Evolutionary conservation across 2,329 filamentous ascomycete genomes (phyloP).

Genomic region (Curvularia verruculosa): DNA sequence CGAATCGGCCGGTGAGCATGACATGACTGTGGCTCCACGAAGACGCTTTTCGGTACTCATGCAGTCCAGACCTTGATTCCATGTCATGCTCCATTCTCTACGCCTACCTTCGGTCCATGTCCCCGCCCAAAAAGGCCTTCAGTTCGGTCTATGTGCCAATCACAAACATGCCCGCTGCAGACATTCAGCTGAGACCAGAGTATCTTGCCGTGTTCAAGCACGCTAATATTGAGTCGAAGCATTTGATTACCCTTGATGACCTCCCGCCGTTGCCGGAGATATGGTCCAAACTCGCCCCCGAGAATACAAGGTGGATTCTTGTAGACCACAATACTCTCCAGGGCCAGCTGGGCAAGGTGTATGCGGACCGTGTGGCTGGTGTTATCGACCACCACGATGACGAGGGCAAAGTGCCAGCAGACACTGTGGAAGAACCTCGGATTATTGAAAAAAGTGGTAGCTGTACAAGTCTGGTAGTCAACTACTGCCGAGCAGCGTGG

Average conservation of each 20-base stretch:
- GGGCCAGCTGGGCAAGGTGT: conserved; percentile 63
- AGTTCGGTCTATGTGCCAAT: conserved; percentile 71
- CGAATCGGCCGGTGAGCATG: conserved; percentile 55
- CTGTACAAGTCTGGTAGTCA: conserved; percentile 72
- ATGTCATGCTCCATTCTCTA: conserved; percentile 75
- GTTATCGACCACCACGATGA: conserved; percentile 83
- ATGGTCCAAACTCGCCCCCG: conserved; percentile 54
- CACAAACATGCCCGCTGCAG: conserved; percentile 70
- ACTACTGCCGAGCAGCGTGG: conserved; percentile 65
- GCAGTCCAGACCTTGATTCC: conserved; percentile 73
- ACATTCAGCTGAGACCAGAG: conserved; percentile 75
- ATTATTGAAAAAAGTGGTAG: conserved; percentile 72
- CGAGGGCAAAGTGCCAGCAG: conserved; percentile 61
- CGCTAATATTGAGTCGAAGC: conserved; percentile 63
- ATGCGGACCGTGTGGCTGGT: conserved; percentile 62
- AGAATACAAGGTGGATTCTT: conserved; percentile 71
- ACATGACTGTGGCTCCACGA: conserved; percentile 6
- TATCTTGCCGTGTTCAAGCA: conserved; percentile 68
- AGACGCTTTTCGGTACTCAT: conserved; percentile 15
- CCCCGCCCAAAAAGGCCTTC: conserved; percentile 54
- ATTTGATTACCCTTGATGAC: conserved; percentile 71
- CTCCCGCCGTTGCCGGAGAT: conserved; percentile 60
- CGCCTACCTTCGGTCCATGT: conserved; percentile 73
- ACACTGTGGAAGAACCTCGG: conserved; percentile 59
- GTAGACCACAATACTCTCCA: conserved; percentile 81